Base-by-base conservation (phyloP, 345 rosid species). In the Carallia pectinifolia region DNA sequence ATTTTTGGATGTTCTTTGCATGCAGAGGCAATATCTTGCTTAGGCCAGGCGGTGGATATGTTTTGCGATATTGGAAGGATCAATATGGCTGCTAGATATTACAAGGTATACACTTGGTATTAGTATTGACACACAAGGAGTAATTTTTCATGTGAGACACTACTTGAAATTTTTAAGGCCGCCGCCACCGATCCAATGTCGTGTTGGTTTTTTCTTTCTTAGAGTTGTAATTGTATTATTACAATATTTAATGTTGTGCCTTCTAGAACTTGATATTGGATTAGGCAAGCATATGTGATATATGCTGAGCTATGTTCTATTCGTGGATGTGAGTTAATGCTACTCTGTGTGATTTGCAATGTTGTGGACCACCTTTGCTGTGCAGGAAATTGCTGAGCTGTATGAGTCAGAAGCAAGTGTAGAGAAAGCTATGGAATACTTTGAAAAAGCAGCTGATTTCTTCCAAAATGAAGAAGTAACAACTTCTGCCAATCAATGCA, bases 321-420 rank as follows among this genome's bases (percentile, higher is more conserved):
- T 44, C 10, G 16, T 44, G 0, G 4, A 44, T 44, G 10, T 10
- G 3, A 15, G 3, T 44, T 44, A 44, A 44, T 44, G 50, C 2
- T 44, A 44, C 16, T 44, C 4, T 44, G 50, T 44, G 50, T 44
- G 50, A 44, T 44, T 44, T 44, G 50, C 16, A 2, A 19, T 27
- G 6, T 10, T 30, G 33, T 56, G 60, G 50, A 10, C 4, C 16
- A 5, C 60, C 31, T 75, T 34, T 54, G 30, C 27, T 47, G 60
- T 82, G 67, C 81, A 92, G 96, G 98, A 92, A 81, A 92, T 86
- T 83, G 98, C 88, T 33, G 92, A 92, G 77, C 70, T 87, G 61
- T 82, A 87, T 54, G 98, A 92, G 73, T 38, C 86, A 63, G 96
- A 88, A 8, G 82, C 87, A 74, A 81, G 86, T 80, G 60, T 82